phyloP scores from a whole-genome alignment of 768 basidiomycete genomes.

The Asterophora lycoperdoides region DNA sequence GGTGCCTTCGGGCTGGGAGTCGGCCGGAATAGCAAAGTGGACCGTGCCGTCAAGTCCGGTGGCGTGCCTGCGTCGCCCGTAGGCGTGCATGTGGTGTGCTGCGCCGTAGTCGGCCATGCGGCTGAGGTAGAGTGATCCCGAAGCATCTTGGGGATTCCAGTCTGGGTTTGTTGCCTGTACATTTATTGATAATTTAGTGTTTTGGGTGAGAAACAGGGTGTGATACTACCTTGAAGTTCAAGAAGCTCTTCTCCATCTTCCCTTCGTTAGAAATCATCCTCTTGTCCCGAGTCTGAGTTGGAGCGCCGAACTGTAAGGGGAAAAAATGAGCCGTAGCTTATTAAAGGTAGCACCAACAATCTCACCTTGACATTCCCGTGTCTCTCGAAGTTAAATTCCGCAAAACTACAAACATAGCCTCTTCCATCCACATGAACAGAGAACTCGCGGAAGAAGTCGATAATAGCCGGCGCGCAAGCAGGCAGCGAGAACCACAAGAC shows the following conservation, averaged over 20 bases:
- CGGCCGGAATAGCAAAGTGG: conserved; percentile 24
- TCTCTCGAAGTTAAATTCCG: conserved; percentile 95
- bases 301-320: conserved; percentile 81
- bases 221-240: conserved; percentile 75
- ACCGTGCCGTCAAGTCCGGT: conserved; percentile 23
- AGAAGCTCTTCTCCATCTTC: conserved; percentile 99
- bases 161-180: conserved; percentile 85
- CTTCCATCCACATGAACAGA: conserved; percentile 94
- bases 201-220: neutral
- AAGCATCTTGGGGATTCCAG: conserved; percentile 90
- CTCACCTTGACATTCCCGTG: conserved; percentile 87
- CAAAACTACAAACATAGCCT: conserved; percentile 97
- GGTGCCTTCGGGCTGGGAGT: conserved; percentile 31
- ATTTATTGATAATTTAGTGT: neutral
- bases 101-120: conserved; percentile 72
- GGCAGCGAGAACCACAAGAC: conserved; percentile 93
- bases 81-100: conserved; percentile 37
- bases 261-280: conserved; percentile 84
- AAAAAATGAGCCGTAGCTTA: neutral
- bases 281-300: conserved; percentile 60
- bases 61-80: conserved; percentile 24
- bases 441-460: conserved; percentile 99
- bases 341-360: neutral
- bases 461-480: conserved; percentile 79
- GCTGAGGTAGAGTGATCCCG: conserved; percentile 85